phyloP scores from a whole-genome alignment of 441 rosid species.

The Francoa sonchifolia region DNA sequence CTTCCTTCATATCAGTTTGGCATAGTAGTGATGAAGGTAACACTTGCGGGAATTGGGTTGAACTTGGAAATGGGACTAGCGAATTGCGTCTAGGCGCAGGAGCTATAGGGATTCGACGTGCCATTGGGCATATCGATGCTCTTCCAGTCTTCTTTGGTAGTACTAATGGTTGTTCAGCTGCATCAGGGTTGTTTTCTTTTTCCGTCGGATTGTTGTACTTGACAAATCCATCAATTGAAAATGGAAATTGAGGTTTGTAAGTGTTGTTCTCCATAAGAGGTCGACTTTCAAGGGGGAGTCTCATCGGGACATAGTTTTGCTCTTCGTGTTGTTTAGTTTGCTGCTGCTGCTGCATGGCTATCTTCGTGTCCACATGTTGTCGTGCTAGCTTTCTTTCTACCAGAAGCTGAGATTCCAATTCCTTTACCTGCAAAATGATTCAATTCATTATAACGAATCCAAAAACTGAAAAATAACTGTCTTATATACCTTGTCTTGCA shows the following conservation, averaged over 20 bases:
- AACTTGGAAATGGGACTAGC: constrained; percentile 48
- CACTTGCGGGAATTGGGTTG: constrained; percentile 20
- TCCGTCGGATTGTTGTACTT: constrained; percentile 38
- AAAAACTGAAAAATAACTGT: not conserved
- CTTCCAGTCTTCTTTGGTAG: constrained; percentile 66
- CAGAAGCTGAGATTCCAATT: constrained; percentile 78
- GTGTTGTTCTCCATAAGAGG: constrained; percentile 31
- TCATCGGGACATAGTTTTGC: constrained; percentile 24
- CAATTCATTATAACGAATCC: too few relatives aligned
- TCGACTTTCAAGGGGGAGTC: constrained; percentile 41
- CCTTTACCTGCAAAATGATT: constrained; percentile 52
- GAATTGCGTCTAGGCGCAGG: constrained; percentile 72
- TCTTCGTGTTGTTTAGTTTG: constrained; percentile 52
- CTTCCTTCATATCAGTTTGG: constrained; percentile 24
- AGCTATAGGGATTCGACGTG: constrained; percentile 23
- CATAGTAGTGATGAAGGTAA: constrained; percentile 20
- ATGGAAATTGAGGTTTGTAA: constrained; percentile 24
- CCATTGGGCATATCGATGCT: constrained; percentile 51
- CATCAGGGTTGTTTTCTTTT: constrained; percentile 77
- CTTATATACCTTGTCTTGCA: constrained; percentile 73
- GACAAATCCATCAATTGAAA: constrained; percentile 25
- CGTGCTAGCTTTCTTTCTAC: constrained; percentile 91
- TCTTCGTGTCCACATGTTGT: constrained; percentile 83
- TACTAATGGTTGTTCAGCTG: constrained; percentile 36
- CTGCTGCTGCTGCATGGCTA: constrained; percentile 49